Conservation (phyloP, 108 stramenopile species). For the Cyclotella atomus region DNA sequence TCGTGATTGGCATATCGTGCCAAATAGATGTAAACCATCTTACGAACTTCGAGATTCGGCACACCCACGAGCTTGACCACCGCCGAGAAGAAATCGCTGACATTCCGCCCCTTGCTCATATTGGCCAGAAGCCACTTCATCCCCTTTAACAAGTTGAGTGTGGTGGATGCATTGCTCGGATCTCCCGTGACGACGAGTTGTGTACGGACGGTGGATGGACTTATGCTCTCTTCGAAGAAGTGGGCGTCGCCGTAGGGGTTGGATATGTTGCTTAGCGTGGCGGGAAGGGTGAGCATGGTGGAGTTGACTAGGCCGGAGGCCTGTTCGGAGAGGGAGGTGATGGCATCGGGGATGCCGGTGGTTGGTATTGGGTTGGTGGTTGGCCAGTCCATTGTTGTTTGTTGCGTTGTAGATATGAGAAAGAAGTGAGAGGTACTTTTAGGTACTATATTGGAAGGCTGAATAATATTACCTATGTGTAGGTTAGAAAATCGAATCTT, state of each 20-base stretch:
- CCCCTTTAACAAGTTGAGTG: constrained; percentile 83
- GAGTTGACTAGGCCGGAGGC: constrained; percentile 47
- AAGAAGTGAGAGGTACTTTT: neutral
- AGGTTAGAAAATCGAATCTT: no score
- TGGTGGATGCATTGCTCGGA: constrained; percentile 74
- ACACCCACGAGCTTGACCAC: constrained; percentile 96
- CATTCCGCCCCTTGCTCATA: constrained; percentile 95
- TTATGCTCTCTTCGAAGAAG: constrained; percentile 97
- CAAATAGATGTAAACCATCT: constrained; percentile 99
- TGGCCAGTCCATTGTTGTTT: constrained; percentile 15
- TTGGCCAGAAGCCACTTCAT: constrained; percentile 99
- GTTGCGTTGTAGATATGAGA: neutral
- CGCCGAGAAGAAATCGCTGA: constrained; percentile 96
- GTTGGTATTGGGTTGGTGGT: constrained; percentile 18
- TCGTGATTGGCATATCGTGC: constrained; percentile 94
- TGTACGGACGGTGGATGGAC: constrained; percentile 84
- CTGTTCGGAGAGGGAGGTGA: constrained; percentile 21
- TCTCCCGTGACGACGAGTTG: constrained; percentile 67
- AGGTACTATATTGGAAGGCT: no score
- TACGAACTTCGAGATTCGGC: constrained; percentile 93
- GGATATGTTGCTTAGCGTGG: constrained; percentile 53
- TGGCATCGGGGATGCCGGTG: constrained; percentile 20
- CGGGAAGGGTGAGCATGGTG: constrained; percentile 56
- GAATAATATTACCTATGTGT: no score
- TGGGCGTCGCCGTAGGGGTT: constrained; percentile 88